These are phyloP conservation scores for Colletotrichum gloeosporioides DNA, from an alignment of 2,329 filamentous ascomycete species.

Conservation along the genomic window DNA sequence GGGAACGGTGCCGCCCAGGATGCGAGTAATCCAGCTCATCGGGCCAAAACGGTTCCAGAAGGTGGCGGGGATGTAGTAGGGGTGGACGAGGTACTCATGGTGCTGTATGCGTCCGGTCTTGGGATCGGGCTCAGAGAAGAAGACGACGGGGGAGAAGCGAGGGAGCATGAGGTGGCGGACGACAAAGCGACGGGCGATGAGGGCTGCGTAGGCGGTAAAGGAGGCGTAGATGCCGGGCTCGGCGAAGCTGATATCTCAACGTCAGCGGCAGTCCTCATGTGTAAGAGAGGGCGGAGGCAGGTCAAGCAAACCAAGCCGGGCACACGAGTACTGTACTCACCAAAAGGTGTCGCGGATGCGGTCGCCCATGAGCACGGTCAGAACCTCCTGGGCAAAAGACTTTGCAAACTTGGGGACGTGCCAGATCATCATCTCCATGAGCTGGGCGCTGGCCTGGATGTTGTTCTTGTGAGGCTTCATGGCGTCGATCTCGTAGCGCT, in stretches of 20 bases:
- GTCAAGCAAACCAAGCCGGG: not conserved
- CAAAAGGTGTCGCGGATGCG: conserved; percentile 69
- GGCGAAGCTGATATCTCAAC: conserved; percentile 41
- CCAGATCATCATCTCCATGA: conserved; percentile 65
- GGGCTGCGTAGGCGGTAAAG: conserved; percentile 41
- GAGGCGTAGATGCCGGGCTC: conserved; percentile 43
- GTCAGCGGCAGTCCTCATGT: not conserved
- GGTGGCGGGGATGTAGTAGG: conserved; percentile 68
- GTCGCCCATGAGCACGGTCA: conserved; percentile 68
- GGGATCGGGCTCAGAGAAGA: conserved; percentile 54
- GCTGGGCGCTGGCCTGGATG: conserved; percentile 59
- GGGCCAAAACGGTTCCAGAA: conserved; percentile 69
- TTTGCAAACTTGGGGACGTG: conserved; percentile 52
- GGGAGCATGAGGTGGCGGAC: conserved; percentile 67
- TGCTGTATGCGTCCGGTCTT: conserved; percentile 57
- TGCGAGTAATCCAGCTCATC: conserved; percentile 51
- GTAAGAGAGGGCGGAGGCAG: not conserved
- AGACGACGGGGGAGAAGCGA: conserved; percentile 47
- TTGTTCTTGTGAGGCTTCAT: conserved; percentile 62
- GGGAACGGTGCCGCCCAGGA: conserved; percentile 50
- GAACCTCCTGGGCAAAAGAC: conserved; percentile 52
- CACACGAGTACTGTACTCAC: conserved; percentile 43
- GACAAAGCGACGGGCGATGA: conserved; percentile 58
- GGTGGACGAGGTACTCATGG: conserved; percentile 62
- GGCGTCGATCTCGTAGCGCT: conserved; percentile 60